Evolutionary conservation across 2,329 filamentous ascomycete species (phyloP).

Genomic region (Botrytis cinerea): DNA sequence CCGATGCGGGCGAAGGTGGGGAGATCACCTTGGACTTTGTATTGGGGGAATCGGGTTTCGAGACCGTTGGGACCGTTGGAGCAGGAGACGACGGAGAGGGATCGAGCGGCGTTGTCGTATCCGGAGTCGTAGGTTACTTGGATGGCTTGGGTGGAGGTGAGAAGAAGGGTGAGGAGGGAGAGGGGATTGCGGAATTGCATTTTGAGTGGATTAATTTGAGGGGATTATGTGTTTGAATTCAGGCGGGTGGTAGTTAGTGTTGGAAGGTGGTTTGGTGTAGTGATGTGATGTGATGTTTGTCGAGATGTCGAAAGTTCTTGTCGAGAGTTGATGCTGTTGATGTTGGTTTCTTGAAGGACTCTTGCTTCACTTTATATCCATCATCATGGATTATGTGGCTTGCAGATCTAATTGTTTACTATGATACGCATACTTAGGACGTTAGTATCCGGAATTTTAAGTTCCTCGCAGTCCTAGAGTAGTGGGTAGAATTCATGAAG

Average conservation of each 20-base stretch:
- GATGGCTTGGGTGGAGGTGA: slow-evolving; percentile 43
- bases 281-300: slow-evolving; percentile 1
- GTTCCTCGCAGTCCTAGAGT: neutral
- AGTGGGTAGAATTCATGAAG: neutral
- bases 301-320: slow-evolving; percentile 3
- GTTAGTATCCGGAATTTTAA: neutral
- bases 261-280: neutral
- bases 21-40: slow-evolving; percentile 55
- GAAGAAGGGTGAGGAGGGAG: slow-evolving; percentile 43
- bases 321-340: neutral
- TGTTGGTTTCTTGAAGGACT: neutral
- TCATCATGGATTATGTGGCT: neutral
- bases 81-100: slow-evolving; percentile 62
- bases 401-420: neutral
- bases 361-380: neutral
- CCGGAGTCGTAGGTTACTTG: slow-evolving; percentile 71
- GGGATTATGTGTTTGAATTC: neutral
- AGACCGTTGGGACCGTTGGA: slow-evolving; percentile 69
- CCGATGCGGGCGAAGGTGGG: slow-evolving; percentile 57
- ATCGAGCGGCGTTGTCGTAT: slow-evolving; percentile 63
- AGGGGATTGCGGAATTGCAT: slow-evolving; percentile 50
- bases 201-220: slow-evolving; percentile 31
- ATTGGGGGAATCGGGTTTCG: slow-evolving; percentile 49
- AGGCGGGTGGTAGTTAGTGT: neutral
- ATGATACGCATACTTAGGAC: neutral